phyloP scores from a whole-genome alignment of 2,329 filamentous ascomycete species.

The Phoma sp. region DNA sequence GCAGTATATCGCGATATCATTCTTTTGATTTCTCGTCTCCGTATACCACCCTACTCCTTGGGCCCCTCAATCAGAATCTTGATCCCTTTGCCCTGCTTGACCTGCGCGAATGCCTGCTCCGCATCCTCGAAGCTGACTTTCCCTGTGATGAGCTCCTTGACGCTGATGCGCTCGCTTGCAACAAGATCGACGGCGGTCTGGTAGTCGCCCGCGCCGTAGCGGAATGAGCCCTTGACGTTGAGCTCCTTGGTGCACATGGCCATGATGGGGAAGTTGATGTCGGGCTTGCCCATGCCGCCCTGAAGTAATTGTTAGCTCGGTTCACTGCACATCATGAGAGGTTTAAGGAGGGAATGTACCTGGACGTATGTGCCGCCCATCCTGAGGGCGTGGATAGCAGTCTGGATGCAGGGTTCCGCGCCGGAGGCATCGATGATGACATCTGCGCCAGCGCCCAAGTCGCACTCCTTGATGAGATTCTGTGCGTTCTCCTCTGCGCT shows the following conservation, averaged over 20 bases:
- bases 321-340: too few relatives aligned
- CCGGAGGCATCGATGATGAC: conserved; percentile 58
- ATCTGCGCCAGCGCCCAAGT: conserved; percentile 62
- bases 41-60: conserved; percentile 34
- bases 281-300: conserved; percentile 82
- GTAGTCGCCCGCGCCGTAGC: conserved; percentile 90
- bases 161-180: conserved; percentile 70
- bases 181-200: conserved; percentile 81
- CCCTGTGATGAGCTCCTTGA: conserved; percentile 80
- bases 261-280: conserved; percentile 93
- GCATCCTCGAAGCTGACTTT: conserved; percentile 82
- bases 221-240: conserved; percentile 85
- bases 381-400: conserved; percentile 57
- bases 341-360: conserved; percentile 31
- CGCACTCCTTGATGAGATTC: conserved; percentile 69
- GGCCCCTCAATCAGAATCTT: conserved; percentile 64
- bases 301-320: conserved; percentile 14
- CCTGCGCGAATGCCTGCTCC: conserved; percentile 85
- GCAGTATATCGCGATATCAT: too few relatives aligned
- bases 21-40: too few relatives aligned
- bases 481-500: conserved; percentile 75
- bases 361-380: conserved; percentile 58
- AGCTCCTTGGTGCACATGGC: conserved; percentile 89
- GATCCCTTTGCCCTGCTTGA: conserved; percentile 82
- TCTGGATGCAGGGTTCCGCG: conserved; percentile 59